phyloP scores from a whole-genome alignment of 2,329 filamentous ascomycete species.

The Diplocarpon rosae region DNA sequence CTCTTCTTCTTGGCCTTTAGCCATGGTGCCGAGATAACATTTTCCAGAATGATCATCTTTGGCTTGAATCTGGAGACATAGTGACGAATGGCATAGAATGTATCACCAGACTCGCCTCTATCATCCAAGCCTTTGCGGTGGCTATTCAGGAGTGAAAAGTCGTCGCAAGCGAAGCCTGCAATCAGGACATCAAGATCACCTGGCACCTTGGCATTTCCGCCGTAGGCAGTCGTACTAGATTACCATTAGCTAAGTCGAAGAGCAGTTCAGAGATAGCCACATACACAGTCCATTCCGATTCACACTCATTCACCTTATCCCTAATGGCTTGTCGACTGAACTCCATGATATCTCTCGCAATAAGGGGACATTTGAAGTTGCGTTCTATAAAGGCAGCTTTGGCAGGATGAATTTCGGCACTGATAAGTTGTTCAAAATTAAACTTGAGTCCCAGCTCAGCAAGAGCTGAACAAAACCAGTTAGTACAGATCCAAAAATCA shows the following conservation, averaged over 20 bases:
- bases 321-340: slow-evolving; percentile 24
- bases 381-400: slow-evolving; percentile 55
- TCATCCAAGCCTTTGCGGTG: slow-evolving; percentile 38
- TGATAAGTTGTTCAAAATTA: slow-evolving; percentile 43
- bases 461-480: neutral
- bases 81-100: slow-evolving; percentile 48
- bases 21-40: slow-evolving; percentile 55
- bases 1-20: slow-evolving; percentile 21
- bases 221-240: slow-evolving; percentile 55
- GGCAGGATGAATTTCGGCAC: slow-evolving; percentile 50
- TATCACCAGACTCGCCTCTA: slow-evolving; percentile 53
- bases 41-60: slow-evolving; percentile 59
- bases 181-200: slow-evolving; percentile 51
- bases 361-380: slow-evolving; percentile 40
- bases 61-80: slow-evolving; percentile 48
- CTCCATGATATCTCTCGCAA: slow-evolving; percentile 51
- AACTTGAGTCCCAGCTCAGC: neutral
- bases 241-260: slow-evolving; percentile 7
- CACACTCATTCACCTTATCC: neutral
- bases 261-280: slow-evolving; percentile 1
- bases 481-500: neutral
- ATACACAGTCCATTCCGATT: slow-evolving; percentile 6
- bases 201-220: slow-evolving; percentile 45
- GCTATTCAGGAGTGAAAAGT: slow-evolving; percentile 59
- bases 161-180: slow-evolving; percentile 65